phyloP scores from a whole-genome alignment of 164 flowering plant genomes.

The Platanus orientalis region DNA sequence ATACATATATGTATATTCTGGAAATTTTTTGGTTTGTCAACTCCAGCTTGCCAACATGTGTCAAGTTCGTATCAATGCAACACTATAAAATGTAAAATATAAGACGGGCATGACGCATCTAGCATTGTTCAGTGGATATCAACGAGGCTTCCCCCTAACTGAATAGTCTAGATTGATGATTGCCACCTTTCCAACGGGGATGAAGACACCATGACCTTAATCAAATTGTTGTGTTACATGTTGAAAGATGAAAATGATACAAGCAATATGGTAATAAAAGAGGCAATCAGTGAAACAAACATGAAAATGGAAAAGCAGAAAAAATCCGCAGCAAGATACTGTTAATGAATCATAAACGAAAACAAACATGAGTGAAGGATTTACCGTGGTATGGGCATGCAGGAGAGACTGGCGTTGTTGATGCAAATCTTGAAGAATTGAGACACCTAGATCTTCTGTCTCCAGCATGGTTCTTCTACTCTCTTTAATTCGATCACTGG shows the following conservation, averaged over 20 bases:
- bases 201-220: background rate
- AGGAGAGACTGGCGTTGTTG: conserved; percentile 60
- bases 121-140: background rate
- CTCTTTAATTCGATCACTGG: conserved; percentile 51
- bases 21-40: no score
- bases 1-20: no score
- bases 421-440: conserved; percentile 64
- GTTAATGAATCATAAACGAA: background rate
- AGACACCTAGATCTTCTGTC: conserved; percentile 76
- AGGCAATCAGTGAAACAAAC: background rate
- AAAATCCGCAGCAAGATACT: background rate
- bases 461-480: conserved; percentile 68
- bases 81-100: no score
- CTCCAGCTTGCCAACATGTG: no score
- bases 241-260: background rate
- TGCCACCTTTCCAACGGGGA: background rate
- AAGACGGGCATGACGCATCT: no score
- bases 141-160: background rate
- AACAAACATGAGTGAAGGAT: background rate
- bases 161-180: background rate
- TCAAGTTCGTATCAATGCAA: no score
- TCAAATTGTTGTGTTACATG: background rate
- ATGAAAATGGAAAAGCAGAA: background rate
- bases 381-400: conserved; percentile 52
- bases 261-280: no score